phyloP scores from a whole-genome alignment of 2,329 filamentous ascomycete species.

The Pyrenophora seminiperda region DNA sequence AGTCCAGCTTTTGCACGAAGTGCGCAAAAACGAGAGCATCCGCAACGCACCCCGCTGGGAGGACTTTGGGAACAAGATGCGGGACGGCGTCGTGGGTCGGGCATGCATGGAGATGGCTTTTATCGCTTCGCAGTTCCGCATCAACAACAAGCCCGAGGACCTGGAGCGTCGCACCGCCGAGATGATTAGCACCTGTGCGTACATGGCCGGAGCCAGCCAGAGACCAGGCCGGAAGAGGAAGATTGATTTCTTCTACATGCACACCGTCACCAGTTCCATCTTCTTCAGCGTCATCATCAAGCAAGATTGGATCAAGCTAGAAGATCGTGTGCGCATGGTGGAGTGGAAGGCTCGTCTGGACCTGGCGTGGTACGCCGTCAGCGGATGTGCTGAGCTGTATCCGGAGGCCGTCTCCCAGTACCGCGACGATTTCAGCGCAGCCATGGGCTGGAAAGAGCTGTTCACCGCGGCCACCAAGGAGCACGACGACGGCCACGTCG shows the following conservation, averaged over 20 bases:
- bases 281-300: conserved; percentile 38
- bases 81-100: background rate
- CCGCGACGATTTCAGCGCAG: background rate
- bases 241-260: conserved; percentile 40
- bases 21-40: background rate
- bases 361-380: conserved; percentile 24
- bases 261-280: conserved; percentile 44
- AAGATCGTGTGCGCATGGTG: conserved; percentile 29
- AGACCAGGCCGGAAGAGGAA: conserved; percentile 7
- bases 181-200: conserved; percentile 1
- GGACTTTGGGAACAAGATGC: background rate
- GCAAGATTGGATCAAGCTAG: conserved; percentile 42
- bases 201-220: background rate
- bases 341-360: conserved; percentile 34
- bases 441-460: background rate
- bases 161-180: background rate
- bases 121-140: background rate
- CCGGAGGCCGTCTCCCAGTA: conserved; percentile 8
- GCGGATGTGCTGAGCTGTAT: background rate
- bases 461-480: conserved; percentile 24
- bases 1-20: background rate
- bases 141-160: background rate
- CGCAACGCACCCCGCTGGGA: background rate
- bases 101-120: background rate
- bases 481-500: conserved; percentile 22